Evolutionary conservation across 2,329 filamentous ascomycete genomes (phyloP), one percentile per base, ranked within the genome.

Genomic region (Fusarium austroafricanum): DNA sequence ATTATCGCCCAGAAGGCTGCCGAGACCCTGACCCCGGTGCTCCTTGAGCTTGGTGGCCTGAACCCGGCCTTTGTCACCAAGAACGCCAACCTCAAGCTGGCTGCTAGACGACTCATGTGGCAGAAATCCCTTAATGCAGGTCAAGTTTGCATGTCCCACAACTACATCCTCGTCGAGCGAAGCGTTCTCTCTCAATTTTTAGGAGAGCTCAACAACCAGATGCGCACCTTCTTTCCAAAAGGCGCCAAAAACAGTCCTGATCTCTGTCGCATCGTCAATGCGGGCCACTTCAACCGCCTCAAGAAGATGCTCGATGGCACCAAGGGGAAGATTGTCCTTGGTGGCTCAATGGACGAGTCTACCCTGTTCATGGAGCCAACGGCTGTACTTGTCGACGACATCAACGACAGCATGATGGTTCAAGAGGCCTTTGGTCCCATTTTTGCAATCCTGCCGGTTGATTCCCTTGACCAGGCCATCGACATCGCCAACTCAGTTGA

Each of bases 351-450:
- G 82, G 93, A 98, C 77, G 90, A 92, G 76, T 83, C 86, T 35
- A 87, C 93, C 31, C 89, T 92, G 49, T 97, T 92, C 80, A 96
- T 99, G 71, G 93, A 95, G 77, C 93, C 94, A 1, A 99, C 96
- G 0, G 89, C 95, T n/a, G 89, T 99, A n/a, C 85, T 93, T 63
- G 91, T 97, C 37, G 85, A 92, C 69, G 89, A 88, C 65, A 76
- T 86, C 17, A 63, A 80, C 28, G 86, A 94, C 47, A 95, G 97
- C 80, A 87, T 97, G 79, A 86, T 97, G 75, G 81, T 82, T 23
- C 88, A 97, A 67, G 96, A 99, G 82, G 93, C 90, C 42, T 99
- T 99, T 76, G 96, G 95, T 9, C 96, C 96, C n/a, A 85, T 97
- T 61, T 93, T 97, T 71, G 90, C 92, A 66, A 89, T 98, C 66